Evolutionary conservation across 1,139 yeast genomes (phyloP).

Genomic region (Geotrichum cucujoidarum): DNA sequence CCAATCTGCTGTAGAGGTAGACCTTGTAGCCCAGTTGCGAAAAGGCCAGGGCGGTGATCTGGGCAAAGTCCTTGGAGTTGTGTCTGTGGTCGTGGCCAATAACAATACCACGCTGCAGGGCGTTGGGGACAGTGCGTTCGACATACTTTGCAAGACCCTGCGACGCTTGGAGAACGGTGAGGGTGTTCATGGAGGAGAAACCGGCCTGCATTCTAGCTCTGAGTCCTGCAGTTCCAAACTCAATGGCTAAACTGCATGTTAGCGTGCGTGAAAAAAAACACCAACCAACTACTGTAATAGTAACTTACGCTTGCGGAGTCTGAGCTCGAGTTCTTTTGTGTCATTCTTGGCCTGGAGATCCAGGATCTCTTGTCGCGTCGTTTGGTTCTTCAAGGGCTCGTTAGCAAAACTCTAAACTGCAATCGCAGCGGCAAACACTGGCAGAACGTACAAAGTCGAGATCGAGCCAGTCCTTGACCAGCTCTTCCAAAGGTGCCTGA

Average conservation of each 20-base stretch:
- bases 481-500: not conserved
- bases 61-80: constrained; percentile 75
- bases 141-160: constrained; percentile 79
- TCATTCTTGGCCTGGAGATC: constrained; percentile 42
- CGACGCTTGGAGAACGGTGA: constrained; percentile 85
- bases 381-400: constrained; percentile 40
- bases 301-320: constrained; percentile 40
- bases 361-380: constrained; percentile 53
- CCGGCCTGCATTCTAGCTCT: constrained; percentile 89
- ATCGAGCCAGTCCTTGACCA: constrained; percentile 15
- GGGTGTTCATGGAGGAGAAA: constrained; percentile 80
- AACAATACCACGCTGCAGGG: constrained; percentile 49
- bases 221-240: constrained; percentile 93
- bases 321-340: constrained; percentile 45
- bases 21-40: constrained; percentile 64
- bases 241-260: constrained; percentile 53
- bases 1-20: constrained; percentile 53
- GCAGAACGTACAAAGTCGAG: constrained; percentile 17
- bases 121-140: constrained; percentile 33
- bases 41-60: constrained; percentile 72
- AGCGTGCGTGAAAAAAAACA: constrained; percentile 2
- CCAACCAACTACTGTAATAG: not conserved
- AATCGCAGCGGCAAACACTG: no score
- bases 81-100: constrained; percentile 90
- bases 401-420: no score